A percentile compares a stretch with the other conserved stretches of the same genome.
phyloP scores from a whole-genome alignment of 192 early-diverging fungal genomes.

The Coemansia sp. region DNA sequence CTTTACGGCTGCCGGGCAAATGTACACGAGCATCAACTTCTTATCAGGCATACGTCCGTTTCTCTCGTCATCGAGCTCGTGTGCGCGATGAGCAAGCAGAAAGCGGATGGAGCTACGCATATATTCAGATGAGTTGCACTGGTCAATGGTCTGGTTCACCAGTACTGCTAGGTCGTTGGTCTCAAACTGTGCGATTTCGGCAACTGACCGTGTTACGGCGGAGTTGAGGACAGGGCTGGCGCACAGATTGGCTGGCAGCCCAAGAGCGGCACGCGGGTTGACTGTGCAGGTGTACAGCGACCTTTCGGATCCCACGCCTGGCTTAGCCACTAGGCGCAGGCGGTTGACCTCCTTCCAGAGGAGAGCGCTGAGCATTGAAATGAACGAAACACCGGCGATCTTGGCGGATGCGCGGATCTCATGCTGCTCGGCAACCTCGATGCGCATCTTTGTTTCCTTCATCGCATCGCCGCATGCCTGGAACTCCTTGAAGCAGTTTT shows the following conservation, averaged over 20 bases:
- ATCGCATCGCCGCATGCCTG: conserved; percentile 17
- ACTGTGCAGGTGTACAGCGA: conserved; percentile 47
- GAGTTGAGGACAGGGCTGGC: conserved; percentile 42
- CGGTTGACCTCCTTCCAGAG: conserved; percentile 42
- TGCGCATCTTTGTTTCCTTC: conserved; percentile 20
- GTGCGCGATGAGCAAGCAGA: conserved; percentile 19
- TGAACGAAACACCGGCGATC: conserved; percentile 28
- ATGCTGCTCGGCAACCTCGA: conserved; percentile 33
- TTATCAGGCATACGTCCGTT: conserved; percentile 7
- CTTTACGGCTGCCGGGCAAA: conserved; percentile 27
- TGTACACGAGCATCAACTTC: conserved; percentile 39
- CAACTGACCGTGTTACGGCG: conserved; percentile 16
- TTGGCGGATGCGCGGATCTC: conserved; percentile 32
- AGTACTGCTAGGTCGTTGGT: conserved; percentile 24
- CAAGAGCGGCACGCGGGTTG: conserved; percentile 33
- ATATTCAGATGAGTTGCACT: conserved; percentile 19
- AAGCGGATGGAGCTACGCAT: conserved; percentile 37
- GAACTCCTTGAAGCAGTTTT: conserved; percentile 24
- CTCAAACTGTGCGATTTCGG: conserved; percentile 23
- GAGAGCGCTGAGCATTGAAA: conserved; percentile 36
- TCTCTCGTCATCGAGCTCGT: conserved; percentile 23
- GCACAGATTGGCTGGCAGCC: conserved; percentile 26
- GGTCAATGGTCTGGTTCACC: conserved; percentile 20
- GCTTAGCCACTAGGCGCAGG: conserved; percentile 18
- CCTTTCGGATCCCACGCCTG: conserved; percentile 7